These are phyloP conservation scores for Diaporthe amygdali DNA, from an alignment of 2,329 filamentous ascomycete genomes.

Conservation along the genomic window DNA sequence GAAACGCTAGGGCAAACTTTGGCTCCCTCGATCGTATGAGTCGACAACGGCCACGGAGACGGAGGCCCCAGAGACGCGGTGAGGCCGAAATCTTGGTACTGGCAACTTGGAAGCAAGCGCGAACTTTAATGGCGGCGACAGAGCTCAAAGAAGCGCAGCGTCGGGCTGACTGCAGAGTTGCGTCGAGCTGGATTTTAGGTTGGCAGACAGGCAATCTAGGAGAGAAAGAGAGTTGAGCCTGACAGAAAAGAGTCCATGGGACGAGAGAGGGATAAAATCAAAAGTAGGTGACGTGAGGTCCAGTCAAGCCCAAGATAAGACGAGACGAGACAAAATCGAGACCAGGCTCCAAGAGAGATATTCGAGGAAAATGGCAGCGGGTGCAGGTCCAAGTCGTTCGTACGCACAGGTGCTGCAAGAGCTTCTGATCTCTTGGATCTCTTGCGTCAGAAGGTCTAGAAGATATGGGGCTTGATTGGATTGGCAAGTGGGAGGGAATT, in stretches of 20 bases:
- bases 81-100: slow-evolving; percentile 7
- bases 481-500: slow-evolving; percentile 8
- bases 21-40: slow-evolving; percentile 4
- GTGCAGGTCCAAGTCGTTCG: not conserved
- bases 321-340: not conserved
- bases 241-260: not conserved
- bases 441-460: slow-evolving; percentile 25
- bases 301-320: not conserved
- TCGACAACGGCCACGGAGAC: not conserved
- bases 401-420: slow-evolving; percentile 12
- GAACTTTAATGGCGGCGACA: slow-evolving; percentile 1
- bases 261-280: not conserved
- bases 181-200: not conserved
- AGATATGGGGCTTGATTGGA: slow-evolving; percentile 22
- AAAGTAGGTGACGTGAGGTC: not conserved
- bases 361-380: not conserved
- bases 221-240: not conserved
- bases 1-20: slow-evolving; percentile 4
- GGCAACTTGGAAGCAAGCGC: slow-evolving; percentile 8
- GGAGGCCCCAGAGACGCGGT: not conserved
- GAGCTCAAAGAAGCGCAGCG: not conserved
- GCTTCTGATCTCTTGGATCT: slow-evolving; percentile 24
- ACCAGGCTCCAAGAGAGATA: not conserved
- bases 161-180: not conserved
- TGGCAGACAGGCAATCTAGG: not conserved